Evolutionary conservation across 2,329 filamentous ascomycete genomes (phyloP).

Genomic region (Pseudocercospora eumusae): DNA sequence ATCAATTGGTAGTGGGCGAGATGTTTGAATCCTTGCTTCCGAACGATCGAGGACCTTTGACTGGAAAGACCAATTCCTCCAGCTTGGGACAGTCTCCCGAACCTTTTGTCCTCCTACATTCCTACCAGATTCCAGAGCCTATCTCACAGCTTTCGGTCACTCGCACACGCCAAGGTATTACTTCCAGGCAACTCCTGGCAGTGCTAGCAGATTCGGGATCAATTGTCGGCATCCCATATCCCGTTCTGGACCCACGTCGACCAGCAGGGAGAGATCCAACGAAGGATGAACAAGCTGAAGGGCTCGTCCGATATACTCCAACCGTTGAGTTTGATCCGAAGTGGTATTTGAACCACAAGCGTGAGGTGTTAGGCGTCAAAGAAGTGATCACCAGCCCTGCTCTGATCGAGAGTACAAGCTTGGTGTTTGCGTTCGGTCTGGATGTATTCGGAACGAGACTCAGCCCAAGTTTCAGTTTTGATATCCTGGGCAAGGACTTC

Average conservation of each 20-base stretch:
- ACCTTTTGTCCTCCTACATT: conserved; percentile 76
- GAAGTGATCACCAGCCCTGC: conserved; percentile 74
- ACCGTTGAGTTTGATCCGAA: conserved; percentile 81
- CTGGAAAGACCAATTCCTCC: conserved; percentile 70
- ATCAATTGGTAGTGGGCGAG: conserved; percentile 83
- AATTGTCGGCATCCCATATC: conserved; percentile 76
- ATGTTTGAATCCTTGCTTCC: conserved; percentile 82
- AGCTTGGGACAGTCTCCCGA: conserved; percentile 67
- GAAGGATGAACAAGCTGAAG: conserved; percentile 77
- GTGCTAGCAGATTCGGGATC: conserved; percentile 72
- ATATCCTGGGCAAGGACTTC: conserved; percentile 90
- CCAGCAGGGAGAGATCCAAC: conserved; percentile 83
- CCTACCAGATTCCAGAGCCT: conserved; percentile 77
- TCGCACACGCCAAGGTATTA: conserved; percentile 89
- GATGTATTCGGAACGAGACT: conserved; percentile 87
- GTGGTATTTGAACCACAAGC: conserved; percentile 75
- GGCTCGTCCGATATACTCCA: conserved; percentile 73
- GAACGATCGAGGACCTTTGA: conserved; percentile 82
- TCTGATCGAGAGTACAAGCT: conserved; percentile 84
- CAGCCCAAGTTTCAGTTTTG: conserved; percentile 85
- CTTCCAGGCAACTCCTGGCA: conserved; percentile 76
- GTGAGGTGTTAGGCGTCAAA: conserved; percentile 75
- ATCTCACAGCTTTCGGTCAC: conserved; percentile 80
- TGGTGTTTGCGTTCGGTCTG: conserved; percentile 83
- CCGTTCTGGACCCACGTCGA: conserved; percentile 79